Percentiles rank a stretch among this genome's conserved stretches.
Conservation (phyloP, 345 rosid genomes). For the Eucalyptus lansdowneana region DNA sequence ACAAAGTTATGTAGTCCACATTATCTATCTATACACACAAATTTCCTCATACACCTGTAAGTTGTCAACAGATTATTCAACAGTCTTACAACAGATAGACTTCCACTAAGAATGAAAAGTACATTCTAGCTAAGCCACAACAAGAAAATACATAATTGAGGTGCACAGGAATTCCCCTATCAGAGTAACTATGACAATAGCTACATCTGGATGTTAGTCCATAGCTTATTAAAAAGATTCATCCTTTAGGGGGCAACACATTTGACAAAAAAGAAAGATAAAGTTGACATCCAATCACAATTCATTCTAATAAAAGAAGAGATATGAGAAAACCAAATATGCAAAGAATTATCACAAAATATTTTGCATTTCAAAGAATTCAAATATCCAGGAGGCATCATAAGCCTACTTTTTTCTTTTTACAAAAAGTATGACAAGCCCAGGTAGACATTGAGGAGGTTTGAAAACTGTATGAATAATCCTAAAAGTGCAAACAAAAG, state of each 20-base stretch:
- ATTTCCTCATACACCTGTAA: background rate
- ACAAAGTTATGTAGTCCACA: background rate
- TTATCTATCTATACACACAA: background rate
- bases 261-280: background rate
- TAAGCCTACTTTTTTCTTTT: background rate
- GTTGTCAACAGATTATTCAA: background rate
- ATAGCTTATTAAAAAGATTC: conserved; percentile 38
- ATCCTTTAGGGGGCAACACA: conserved; percentile 34
- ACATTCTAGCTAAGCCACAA: background rate
- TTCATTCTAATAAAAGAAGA: background rate
- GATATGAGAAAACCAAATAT: background rate
- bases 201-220: conserved; percentile 55
- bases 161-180: conserved; percentile 19
- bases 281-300: background rate
- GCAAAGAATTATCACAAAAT: background rate
- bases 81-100: background rate
- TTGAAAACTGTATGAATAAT: background rate
- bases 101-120: background rate
- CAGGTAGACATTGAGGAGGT: background rate
- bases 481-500: background rate
- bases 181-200: conserved; percentile 85
- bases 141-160: background rate
- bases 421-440: background rate
- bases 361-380: background rate
- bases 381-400: background rate